phyloP scores from a whole-genome alignment of 306 rosid genomes.

The Leucaena leucocephala region DNA sequence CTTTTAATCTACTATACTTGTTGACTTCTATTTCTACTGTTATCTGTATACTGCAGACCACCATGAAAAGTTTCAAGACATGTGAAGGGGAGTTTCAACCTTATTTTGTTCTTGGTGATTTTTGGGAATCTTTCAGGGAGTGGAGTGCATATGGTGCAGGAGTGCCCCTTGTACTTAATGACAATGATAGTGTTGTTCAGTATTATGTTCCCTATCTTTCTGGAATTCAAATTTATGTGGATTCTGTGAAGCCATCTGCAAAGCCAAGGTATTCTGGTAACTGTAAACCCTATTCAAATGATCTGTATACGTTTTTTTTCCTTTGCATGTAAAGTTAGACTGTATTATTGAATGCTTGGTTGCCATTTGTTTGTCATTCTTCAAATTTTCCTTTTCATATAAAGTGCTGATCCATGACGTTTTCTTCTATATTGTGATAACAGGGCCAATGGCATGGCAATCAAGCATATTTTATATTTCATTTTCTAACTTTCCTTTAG shows the following conservation, averaged over 20 bases:
- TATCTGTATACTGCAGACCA: constrained; percentile 50
- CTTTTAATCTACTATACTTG: neutral
- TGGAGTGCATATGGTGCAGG: constrained; percentile 90
- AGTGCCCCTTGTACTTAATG: constrained; percentile 71
- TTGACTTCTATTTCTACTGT: neutral
- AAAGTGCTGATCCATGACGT: neutral
- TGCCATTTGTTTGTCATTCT: constrained; percentile 15
- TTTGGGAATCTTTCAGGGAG: constrained; percentile 79
- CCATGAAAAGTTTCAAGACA: constrained; percentile 50
- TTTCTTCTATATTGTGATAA: neutral
- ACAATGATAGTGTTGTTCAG: constrained; percentile 63
- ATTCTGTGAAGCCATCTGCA: constrained; percentile 46
- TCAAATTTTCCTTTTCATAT: neutral
- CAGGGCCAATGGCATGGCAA: neutral
- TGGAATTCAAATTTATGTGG: constrained; percentile 65
- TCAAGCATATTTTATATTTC: neutral
- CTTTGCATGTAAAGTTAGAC: neutral
- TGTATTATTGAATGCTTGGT: neutral
- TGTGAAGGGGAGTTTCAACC: constrained; percentile 56
- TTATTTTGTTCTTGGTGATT: constrained; percentile 68
- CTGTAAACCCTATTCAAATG: neutral
- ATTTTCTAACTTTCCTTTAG: neutral
- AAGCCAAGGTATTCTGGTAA: constrained; percentile 51
- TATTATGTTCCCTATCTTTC: constrained; percentile 77
- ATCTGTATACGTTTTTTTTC: neutral